A percentile compares a stretch with the other conserved stretches of the same genome.
Evolutionary conservation across 2,329 filamentous ascomycete species (phyloP).

Genomic region (Fusarium sambucinum): DNA sequence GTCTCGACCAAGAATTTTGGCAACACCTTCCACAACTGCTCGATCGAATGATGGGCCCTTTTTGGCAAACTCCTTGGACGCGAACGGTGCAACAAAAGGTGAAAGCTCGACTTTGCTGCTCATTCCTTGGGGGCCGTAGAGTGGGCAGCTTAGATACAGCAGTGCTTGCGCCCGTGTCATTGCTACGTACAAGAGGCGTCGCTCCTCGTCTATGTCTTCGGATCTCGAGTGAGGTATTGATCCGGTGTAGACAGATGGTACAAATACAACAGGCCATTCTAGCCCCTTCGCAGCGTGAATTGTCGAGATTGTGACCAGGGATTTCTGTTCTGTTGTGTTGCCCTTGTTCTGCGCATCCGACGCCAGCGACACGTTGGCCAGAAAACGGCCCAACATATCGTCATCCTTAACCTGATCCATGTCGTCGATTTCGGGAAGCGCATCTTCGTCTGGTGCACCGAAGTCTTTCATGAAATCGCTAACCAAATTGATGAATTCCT

Average conservation of each 20-base stretch:
- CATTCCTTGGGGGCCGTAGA: slow-evolving; percentile 71
- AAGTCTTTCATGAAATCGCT: slow-evolving; percentile 72
- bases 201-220: slow-evolving; percentile 88
- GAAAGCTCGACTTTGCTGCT: slow-evolving; percentile 74
- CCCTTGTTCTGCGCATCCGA: slow-evolving; percentile 78
- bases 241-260: slow-evolving; percentile 89
- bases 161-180: slow-evolving; percentile 94
- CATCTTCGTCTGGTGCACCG: slow-evolving; percentile 63
- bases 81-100: slow-evolving; percentile 72
- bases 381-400: slow-evolving; percentile 76
- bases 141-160: slow-evolving; percentile 85
- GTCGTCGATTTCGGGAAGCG: slow-evolving; percentile 76
- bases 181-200: slow-evolving; percentile 90
- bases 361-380: slow-evolving; percentile 91
- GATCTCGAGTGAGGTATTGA: slow-evolving; percentile 90
- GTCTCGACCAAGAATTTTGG: slow-evolving; percentile 75
- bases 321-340: slow-evolving; percentile 65
- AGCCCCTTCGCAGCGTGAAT: slow-evolving; percentile 97
- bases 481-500: slow-evolving; percentile 86
- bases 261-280: slow-evolving; percentile 96
- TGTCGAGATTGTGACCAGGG: slow-evolving; percentile 88
- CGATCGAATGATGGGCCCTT: slow-evolving; percentile 78
- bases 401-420: slow-evolving; percentile 76
- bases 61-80: slow-evolving; percentile 59
- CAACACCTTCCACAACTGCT: slow-evolving; percentile 72